Conservation (phyloP, 441 rosid species). For the Pelargonium myrrhifolium region DNA sequence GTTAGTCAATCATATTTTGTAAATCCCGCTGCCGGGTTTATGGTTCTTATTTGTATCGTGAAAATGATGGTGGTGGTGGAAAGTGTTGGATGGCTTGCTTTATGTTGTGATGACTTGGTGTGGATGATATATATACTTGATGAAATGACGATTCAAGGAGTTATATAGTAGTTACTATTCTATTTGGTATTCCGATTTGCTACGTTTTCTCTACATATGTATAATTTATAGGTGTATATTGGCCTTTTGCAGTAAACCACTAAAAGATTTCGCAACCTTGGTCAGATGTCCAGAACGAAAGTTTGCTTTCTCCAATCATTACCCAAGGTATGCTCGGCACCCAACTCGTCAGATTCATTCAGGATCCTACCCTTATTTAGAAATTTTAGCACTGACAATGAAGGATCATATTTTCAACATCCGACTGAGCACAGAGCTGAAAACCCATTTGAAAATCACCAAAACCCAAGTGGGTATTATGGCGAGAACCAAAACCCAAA, state of each 20-base stretch:
- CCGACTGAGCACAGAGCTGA: slow-evolving; percentile 16
- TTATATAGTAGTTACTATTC: neutral
- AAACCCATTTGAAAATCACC: slow-evolving; percentile 15
- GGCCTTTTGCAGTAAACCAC: neutral
- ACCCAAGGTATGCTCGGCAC: slow-evolving; percentile 30
- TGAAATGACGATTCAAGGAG: too few relatives aligned
- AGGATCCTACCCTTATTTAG: slow-evolving; percentile 20
- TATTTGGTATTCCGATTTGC: neutral
- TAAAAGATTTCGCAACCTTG: neutral
- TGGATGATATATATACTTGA: too few relatives aligned
- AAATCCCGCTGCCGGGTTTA: too few relatives aligned
- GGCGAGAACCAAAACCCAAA: neutral
- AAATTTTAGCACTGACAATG: slow-evolving; percentile 37
- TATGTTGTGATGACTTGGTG: too few relatives aligned
- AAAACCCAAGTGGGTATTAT: slow-evolving; percentile 2
- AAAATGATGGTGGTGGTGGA: too few relatives aligned
- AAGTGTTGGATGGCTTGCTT: too few relatives aligned
- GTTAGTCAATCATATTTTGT: too few relatives aligned
- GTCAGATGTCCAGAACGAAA: slow-evolving; percentile 37
- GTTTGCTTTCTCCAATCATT: slow-evolving; percentile 21
- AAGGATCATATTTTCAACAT: slow-evolving; percentile 36
- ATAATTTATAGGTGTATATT: neutral
- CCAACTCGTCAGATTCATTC: slow-evolving; percentile 18
- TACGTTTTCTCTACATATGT: neutral
- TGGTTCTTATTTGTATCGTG: too few relatives aligned